Percentiles rank a stretch among this genome's conserved stretches.
phyloP scores from a whole-genome alignment of 1,284 basidiomycete species.

The Ganoderma meredithae region DNA sequence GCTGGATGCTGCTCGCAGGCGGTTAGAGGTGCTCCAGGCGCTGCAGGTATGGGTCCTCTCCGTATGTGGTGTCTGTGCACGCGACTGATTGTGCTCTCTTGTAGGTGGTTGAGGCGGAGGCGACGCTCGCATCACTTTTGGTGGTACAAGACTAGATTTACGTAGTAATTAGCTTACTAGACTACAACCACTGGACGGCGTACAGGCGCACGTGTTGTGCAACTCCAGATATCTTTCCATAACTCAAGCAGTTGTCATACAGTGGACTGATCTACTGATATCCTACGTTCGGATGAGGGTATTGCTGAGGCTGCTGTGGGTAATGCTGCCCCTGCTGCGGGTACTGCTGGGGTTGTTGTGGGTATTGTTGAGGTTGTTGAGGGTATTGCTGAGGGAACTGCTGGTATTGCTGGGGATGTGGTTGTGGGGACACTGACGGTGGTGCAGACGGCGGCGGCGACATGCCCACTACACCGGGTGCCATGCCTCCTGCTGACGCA shows the following conservation, averaged over 20 bases:
- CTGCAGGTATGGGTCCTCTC: constrained; percentile 68
- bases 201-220: constrained; percentile 13
- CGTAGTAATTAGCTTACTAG: constrained; percentile 33
- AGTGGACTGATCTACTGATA: constrained; percentile 1
- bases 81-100: constrained; percentile 17
- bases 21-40: constrained; percentile 94
- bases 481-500: background rate
- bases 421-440: constrained; percentile 6
- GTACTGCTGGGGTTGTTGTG: background rate
- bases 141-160: constrained; percentile 50
- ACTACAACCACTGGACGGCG: constrained; percentile 32
- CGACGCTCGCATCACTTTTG: constrained; percentile 73
- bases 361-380: background rate
- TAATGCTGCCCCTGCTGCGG: background rate
- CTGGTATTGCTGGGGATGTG: background rate
- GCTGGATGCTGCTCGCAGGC: constrained; percentile 88
- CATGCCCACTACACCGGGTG: background rate
- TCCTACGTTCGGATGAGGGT: constrained; percentile 7
- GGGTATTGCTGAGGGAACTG: background rate
- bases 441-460: constrained; percentile 22
- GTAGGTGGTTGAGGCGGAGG: constrained; percentile 85
- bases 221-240: background rate
- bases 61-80: background rate
- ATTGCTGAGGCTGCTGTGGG: constrained; percentile 4
- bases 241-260: constrained; percentile 8